Evolutionary conservation across 2,329 filamentous ascomycete species (phyloP), one percentile per base, ranked within the genome.

Genomic region (Aspergillus phoenicis): DNA sequence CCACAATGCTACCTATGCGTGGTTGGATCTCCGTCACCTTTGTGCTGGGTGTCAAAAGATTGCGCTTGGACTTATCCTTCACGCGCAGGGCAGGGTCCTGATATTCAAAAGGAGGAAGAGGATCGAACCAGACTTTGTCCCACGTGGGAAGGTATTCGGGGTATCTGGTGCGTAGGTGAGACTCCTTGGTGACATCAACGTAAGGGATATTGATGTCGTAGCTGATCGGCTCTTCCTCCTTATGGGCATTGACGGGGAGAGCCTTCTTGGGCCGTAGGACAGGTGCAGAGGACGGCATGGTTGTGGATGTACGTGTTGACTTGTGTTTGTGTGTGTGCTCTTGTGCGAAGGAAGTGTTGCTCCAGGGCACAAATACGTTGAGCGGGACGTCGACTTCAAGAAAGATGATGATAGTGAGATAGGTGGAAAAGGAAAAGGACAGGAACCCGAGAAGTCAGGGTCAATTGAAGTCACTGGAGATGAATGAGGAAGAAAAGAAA

Each of bases 201-300:
- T 87, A 82, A 51, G 80, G 80, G 52, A 82, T 75, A 68, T 82
- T 81, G 70, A 81, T 81, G 66, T 81, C 79, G 64, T 81, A 81
- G 57, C 71, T 77, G 59, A 78, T 76, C 26, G 76, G 75, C 55
- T 65, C 64, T 41, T 76, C 70, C 30, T 71, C 64, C 49, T 71
- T 67, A 51, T 70, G 66, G 48, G 66, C 63, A 55, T 72, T 66
- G 62, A 65, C 49, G n/a, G 68, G 59, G 48, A 71, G 64, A 30
- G 62, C 51, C 60, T 65, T 67, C 30, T 72, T 70, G 43, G 70
- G 66, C 64, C 69, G 66, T 47, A 67, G 57, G 3, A 73, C 63
- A 58, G 72, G 73, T 38, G 72, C 72, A 17, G 73, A 69, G 26
- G 73, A 73, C 17, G 73, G 73, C 73, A 75, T 75, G 51, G 56